Conservation (phyloP, 2,329 filamentous ascomycete species). For the Basipetospora chlamydospora region DNA sequence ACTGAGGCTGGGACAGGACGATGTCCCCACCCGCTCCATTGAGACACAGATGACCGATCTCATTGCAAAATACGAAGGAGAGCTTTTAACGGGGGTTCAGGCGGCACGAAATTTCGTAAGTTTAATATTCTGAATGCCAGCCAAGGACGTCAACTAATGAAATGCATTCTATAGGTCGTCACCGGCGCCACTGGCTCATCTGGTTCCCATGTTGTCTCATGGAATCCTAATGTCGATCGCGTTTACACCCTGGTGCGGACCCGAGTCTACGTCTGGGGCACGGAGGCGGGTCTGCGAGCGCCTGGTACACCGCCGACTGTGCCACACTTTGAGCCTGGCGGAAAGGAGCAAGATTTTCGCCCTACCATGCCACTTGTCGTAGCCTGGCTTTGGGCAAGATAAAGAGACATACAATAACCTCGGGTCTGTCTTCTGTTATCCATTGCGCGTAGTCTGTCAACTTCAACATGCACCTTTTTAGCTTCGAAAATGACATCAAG, state of each 20-base stretch:
- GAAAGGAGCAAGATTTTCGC: slow-evolving; percentile 12
- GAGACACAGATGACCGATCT: slow-evolving; percentile 15
- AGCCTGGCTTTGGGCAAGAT: slow-evolving; percentile 5
- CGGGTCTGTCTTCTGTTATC: slow-evolving; percentile 25
- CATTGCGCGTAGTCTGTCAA: slow-evolving; percentile 42
- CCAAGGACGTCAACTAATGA: no score
- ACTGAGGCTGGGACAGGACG: slow-evolving; percentile 21
- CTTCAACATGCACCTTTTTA: slow-evolving; percentile 36
- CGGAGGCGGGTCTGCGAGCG: slow-evolving; percentile 5
- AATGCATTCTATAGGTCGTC: slow-evolving; percentile 31
- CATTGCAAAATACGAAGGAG: slow-evolving; percentile 12
- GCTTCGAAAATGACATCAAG: slow-evolving; percentile 33
- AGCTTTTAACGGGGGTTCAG: no score
- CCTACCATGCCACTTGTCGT: slow-evolving; percentile 8
- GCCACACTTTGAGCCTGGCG: slow-evolving; percentile 12
- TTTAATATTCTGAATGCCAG: no score
- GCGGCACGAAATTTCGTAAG: no score
- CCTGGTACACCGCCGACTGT: slow-evolving; percentile 19
- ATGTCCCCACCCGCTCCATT: slow-evolving; percentile 12
- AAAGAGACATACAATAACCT: slow-evolving; percentile 16
- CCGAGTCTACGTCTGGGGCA: no score
- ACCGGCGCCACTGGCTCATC: slow-evolving; percentile 54
- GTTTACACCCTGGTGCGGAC: no score
- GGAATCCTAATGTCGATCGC: not conserved
- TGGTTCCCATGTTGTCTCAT: slow-evolving; percentile 41